Conservation (phyloP, 2,329 filamentous ascomycete genomes). For the Ceratocystis papillata region DNA sequence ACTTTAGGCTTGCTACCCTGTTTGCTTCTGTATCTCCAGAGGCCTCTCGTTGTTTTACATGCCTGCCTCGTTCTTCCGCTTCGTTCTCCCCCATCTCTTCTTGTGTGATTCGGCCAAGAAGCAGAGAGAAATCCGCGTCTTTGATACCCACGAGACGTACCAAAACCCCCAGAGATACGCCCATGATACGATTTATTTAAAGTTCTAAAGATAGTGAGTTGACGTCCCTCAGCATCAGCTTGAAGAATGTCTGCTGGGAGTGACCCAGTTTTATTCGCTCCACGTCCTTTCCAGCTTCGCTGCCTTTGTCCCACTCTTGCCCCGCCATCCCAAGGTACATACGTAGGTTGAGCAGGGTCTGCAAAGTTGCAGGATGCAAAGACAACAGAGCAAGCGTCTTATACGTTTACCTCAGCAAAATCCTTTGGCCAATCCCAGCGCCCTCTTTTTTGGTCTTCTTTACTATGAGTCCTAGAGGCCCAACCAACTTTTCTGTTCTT, state of each 20-base stretch:
- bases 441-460: background rate
- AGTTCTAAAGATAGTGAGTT: slow-evolving; percentile 1
- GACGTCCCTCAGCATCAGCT: background rate
- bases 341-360: background rate
- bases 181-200: background rate
- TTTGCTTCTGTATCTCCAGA: background rate
- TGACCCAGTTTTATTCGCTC: background rate
- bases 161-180: background rate
- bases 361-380: background rate
- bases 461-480: background rate
- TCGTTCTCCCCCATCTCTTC: slow-evolving; percentile 3
- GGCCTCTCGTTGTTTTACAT: background rate
- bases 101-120: slow-evolving; percentile 10
- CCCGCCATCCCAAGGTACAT: background rate
- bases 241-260: background rate
- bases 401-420: slow-evolving; percentile 3
- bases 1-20: background rate
- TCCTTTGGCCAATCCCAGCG: background rate
- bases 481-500: background rate
- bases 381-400: background rate
- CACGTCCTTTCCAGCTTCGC: background rate
- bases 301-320: background rate
- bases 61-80: background rate
- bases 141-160: background rate
- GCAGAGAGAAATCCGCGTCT: background rate